A percentile compares a stretch with the other conserved stretches of the same genome.
Evolutionary conservation across 2,329 filamentous ascomycete species (phyloP).

Genomic region (Biscogniauxia sp.): DNA sequence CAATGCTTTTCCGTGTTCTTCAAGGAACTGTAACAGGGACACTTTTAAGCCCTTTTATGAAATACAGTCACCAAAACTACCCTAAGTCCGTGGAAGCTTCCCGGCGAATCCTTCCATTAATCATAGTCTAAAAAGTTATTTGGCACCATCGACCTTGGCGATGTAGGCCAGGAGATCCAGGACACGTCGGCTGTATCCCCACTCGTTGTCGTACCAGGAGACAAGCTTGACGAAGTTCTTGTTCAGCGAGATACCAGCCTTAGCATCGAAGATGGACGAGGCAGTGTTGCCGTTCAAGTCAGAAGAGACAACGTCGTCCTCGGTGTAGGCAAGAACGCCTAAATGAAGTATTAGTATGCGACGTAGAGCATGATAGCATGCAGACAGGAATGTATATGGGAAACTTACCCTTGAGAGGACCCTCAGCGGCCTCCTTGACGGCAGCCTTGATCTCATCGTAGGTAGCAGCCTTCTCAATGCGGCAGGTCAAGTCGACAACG

Average conservation of each 20-base stretch:
- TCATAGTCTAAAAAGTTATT: constrained; percentile 36
- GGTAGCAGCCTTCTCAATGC: constrained; percentile 82
- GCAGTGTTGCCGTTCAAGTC: constrained; percentile 89
- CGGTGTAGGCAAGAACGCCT: constrained; percentile 91
- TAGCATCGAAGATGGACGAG: constrained; percentile 99
- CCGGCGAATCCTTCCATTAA: constrained; percentile 16
- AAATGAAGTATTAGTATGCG: constrained; percentile 10
- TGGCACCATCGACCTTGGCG: constrained; percentile 68
- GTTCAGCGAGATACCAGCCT: constrained; percentile 98
- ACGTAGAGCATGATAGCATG: neutral
- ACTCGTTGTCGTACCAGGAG: constrained; percentile 99
- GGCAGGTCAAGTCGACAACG: constrained; percentile 94
- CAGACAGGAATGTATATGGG: neutral
- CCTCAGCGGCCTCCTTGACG: constrained; percentile 84
- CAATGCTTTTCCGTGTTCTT: neutral
- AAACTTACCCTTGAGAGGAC: constrained; percentile 76
- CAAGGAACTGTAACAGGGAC: neutral
- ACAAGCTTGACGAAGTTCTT: constrained; percentile 98
- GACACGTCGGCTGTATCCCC: constrained; percentile 97
- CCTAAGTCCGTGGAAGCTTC: constrained; percentile 11
- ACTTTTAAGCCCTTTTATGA: constrained; percentile 5
- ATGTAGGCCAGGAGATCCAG: constrained; percentile 78
- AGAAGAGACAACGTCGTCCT: constrained; percentile 93
- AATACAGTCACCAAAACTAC: constrained; percentile 13
- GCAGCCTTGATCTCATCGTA: constrained; percentile 92